Evolutionary conservation across 163 green algal species (phyloP).

Genomic region (Coccomyxa subellipsoidea): DNA sequence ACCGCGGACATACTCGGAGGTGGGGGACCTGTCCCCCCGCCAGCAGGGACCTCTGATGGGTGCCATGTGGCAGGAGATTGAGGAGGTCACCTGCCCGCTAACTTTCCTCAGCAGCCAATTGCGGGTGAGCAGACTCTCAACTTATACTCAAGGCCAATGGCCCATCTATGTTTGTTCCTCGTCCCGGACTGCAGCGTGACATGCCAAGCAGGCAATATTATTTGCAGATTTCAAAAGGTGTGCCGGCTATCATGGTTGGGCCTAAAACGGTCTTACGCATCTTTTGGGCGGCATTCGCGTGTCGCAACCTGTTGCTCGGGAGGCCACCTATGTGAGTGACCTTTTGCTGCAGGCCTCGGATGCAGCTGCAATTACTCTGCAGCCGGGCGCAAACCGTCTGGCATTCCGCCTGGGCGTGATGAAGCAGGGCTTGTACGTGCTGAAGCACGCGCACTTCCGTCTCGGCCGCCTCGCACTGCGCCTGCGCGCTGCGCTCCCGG

Average conservation of each 20-base stretch:
- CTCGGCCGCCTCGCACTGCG: slow-evolving; percentile 15
- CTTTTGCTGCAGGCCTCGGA: background rate
- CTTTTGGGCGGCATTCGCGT: too few relatives aligned
- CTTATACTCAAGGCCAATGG: too few relatives aligned
- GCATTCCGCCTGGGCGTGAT: slow-evolving; percentile 34
- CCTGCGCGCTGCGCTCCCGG: slow-evolving; percentile 7
- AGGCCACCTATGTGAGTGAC: too few relatives aligned
- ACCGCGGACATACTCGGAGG: background rate
- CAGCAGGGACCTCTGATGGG: background rate
- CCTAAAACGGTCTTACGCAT: too few relatives aligned
- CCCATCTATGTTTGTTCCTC: too few relatives aligned
- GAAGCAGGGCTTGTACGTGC: slow-evolving; percentile 42
- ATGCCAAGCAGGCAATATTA: too few relatives aligned
- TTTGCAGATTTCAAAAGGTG: too few relatives aligned
- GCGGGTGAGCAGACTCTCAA: too few relatives aligned
- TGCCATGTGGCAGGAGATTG: background rate
- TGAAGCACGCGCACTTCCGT: slow-evolving; percentile 12
- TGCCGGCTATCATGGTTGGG: too few relatives aligned
- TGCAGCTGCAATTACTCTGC: slow-evolving; percentile 7
- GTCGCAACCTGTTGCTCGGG: too few relatives aligned
- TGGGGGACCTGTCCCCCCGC: background rate
- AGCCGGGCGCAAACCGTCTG: slow-evolving; percentile 34
- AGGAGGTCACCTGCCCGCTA: background rate
- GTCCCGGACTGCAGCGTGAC: too few relatives aligned
- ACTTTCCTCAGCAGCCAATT: background rate